Percentiles rank a stretch among this genome's conserved stretches.
phyloP scores from a whole-genome alignment of 768 basidiomycete genomes.

The Boletus insuetus region DNA sequence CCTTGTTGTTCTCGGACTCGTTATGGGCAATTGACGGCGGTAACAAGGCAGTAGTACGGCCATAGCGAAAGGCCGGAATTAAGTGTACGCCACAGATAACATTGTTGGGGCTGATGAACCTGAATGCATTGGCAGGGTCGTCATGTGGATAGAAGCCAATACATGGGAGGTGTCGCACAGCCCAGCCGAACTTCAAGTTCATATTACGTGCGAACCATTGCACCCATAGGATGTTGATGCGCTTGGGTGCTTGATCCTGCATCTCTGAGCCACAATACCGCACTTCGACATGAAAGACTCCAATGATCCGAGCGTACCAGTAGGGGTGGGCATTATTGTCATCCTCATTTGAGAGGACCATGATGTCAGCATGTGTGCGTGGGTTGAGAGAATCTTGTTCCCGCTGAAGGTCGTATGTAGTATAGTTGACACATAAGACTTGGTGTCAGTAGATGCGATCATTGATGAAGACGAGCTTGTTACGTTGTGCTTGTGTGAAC shows the following conservation, averaged over 20 bases:
- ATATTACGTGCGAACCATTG: not conserved
- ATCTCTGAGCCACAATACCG: not conserved
- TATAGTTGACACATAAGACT: constrained; percentile 25
- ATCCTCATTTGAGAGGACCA: not conserved
- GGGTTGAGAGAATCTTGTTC: not conserved
- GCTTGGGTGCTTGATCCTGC: not conserved
- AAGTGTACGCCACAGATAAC: not conserved
- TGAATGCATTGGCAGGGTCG: not conserved
- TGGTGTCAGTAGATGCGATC: constrained; percentile 29
- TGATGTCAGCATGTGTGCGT: not conserved
- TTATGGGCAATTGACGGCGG: too few relatives aligned
- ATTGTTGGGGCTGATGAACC: not conserved
- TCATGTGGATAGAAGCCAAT: not conserved
- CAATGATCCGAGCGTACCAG: constrained; percentile 31
- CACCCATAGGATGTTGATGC: not conserved
- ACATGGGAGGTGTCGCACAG: not conserved
- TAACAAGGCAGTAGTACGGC: not conserved
- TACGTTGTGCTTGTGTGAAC: not conserved
- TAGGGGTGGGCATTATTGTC: constrained; percentile 36
- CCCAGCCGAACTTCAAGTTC: not conserved
- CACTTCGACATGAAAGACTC: constrained; percentile 4
- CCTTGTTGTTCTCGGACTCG: too few relatives aligned
- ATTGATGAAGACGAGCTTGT: not conserved
- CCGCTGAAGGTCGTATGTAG: not conserved
- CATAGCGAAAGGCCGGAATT: not conserved